Evolutionary conservation across 163 green algal genomes (phyloP).

Genomic region (Botryococcus braunii): DNA sequence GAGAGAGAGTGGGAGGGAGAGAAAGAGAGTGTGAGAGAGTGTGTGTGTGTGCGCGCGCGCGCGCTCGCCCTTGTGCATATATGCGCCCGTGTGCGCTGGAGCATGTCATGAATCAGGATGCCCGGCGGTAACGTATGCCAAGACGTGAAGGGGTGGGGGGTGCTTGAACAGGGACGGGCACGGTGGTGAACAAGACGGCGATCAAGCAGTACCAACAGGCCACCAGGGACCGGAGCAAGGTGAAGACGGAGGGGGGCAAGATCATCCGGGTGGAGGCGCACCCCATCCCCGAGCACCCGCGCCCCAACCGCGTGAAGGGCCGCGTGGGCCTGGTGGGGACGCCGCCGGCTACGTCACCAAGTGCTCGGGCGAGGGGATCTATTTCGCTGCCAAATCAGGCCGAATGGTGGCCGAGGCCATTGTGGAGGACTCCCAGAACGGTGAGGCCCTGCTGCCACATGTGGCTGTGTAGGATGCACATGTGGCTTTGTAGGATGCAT

Average conservation of each 20-base stretch:
- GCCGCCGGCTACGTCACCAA: constrained; percentile 99
- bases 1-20: too few relatives aligned
- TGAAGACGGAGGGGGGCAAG: constrained; percentile 85
- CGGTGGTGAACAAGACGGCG: constrained; percentile 97
- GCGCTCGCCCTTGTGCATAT: too few relatives aligned
- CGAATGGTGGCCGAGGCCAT: constrained; percentile 96
- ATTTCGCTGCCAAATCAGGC: constrained; percentile 97
- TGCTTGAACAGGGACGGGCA: constrained; percentile 87
- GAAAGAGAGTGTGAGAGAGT: too few relatives aligned
- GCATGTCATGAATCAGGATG: too few relatives aligned
- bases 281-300: constrained; percentile 95
- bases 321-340: constrained; percentile 89
- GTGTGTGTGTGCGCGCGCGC: too few relatives aligned
- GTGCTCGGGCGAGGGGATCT: constrained; percentile 89
- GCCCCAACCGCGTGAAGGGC: constrained; percentile 75
- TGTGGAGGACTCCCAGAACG: constrained; percentile 65
- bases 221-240: constrained; percentile 68
- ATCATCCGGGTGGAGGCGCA: constrained; percentile 96
- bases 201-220: constrained; percentile 99
- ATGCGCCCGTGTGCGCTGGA: too few relatives aligned
- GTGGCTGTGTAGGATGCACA: too few relatives aligned
- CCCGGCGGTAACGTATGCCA: too few relatives aligned
- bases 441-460: constrained; percentile 14
- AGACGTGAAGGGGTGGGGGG: too few relatives aligned
- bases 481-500: too few relatives aligned